Conservation (phyloP, 2,329 filamentous ascomycete genomes). For the Cyphellophora attinorum region DNA sequence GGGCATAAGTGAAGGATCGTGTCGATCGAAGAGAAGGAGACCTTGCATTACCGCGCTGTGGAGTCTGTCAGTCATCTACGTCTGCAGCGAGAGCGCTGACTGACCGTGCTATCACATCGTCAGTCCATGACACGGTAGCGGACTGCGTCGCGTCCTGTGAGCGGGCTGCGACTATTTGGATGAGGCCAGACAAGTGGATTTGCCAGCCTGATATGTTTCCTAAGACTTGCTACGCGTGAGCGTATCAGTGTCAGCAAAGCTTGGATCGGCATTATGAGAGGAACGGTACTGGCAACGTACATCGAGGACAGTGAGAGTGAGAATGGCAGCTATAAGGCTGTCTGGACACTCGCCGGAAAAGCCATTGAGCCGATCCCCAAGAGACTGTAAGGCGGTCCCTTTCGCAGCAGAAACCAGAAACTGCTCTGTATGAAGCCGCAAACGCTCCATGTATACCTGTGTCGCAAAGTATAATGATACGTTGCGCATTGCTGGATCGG, state of each 20-base stretch:
- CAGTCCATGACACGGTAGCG: too few species aligned
- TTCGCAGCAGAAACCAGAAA: conserved; percentile 3
- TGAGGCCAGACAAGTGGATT: conserved; percentile 6
- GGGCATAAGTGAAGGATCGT: conserved; percentile 1
- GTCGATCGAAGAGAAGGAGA: not conserved
- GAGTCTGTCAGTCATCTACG: too few species aligned
- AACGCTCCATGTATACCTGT: conserved; percentile 3
- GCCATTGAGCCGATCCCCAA: conserved; percentile 2
- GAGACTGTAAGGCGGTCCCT: conserved; percentile 4
- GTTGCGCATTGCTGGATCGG: conserved; percentile 5
- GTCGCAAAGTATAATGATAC: conserved; percentile 6
- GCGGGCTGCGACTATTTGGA: conserved; percentile 4
- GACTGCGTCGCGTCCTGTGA: not conserved
- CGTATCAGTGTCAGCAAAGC: too few species aligned
- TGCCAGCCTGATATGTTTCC: conserved; percentile 5
- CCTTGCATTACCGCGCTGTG: not conserved
- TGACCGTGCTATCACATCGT: too few species aligned
- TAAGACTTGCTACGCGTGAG: conserved; percentile 4
- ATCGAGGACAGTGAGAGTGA: conserved; percentile 5
- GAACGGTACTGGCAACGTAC: too few species aligned
- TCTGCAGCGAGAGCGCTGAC: too few species aligned
- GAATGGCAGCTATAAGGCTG: conserved; percentile 4
- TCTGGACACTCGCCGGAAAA: too few species aligned
- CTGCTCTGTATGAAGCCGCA: conserved; percentile 3
- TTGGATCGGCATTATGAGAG: too few species aligned